phyloP scores from a whole-genome alignment of 108 stramenopile species.

The Fistulifera pelliculosa region DNA sequence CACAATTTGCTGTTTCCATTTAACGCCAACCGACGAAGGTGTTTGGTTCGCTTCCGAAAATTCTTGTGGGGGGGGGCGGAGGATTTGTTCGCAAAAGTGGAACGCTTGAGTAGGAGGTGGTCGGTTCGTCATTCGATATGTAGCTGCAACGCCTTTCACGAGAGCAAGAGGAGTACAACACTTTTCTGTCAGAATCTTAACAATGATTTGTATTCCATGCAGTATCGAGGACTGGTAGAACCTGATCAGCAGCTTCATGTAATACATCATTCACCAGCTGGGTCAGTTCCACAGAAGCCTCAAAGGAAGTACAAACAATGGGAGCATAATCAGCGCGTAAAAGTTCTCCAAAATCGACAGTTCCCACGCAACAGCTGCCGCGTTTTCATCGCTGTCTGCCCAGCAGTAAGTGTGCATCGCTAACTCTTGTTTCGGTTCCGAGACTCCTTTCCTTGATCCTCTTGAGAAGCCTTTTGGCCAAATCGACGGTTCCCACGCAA shows the following conservation, averaged over 20 bases:
- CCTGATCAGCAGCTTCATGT: conserved; percentile 50
- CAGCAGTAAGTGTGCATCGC: no score
- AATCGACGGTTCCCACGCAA: no score
- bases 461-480: no score
- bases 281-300: conserved; percentile 24
- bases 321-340: conserved; percentile 59
- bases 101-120: conserved; percentile 79
- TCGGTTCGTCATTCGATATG: conserved; percentile 87
- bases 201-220: conserved; percentile 79
- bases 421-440: no score
- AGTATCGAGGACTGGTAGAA: conserved; percentile 51
- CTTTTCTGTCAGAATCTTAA: conserved; percentile 51
- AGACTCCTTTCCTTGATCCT: no score
- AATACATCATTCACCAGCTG: conserved; percentile 46
- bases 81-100: conserved; percentile 67
- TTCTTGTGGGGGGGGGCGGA: conserved; percentile 72
- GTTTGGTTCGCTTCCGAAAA: conserved; percentile 54
- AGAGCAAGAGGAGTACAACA: conserved; percentile 69
- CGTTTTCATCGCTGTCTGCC: no score
- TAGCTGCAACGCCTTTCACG: conserved; percentile 87
- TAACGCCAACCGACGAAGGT: conserved; percentile 57
- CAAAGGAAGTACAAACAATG: conserved; percentile 33
- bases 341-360: conserved; percentile 61
- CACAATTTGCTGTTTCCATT: conserved; percentile 60
- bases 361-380: no score